Evolutionary conservation across 2,329 filamentous ascomycete species (phyloP).

Genomic region (Aspergillus piperis): DNA sequence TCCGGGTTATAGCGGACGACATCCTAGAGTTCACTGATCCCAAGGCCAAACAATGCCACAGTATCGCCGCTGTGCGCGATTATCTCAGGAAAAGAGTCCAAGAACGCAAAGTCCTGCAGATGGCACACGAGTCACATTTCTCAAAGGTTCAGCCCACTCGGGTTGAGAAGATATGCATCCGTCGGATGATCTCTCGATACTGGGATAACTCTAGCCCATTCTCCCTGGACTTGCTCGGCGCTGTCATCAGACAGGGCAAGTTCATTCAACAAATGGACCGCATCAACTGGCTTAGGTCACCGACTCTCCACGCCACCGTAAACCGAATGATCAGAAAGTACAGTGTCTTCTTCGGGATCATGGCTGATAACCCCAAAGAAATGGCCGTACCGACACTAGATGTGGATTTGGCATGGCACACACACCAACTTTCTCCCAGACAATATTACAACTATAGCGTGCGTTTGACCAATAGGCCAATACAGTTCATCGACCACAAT

Average conservation of each 20-base stretch:
- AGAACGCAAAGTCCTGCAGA: conserved; percentile 40
- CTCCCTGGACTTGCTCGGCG: conserved; percentile 42
- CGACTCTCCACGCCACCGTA: conserved; percentile 64
- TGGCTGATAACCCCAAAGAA: conserved; percentile 33
- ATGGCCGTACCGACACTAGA: conserved; percentile 40
- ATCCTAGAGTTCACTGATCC: not conserved
- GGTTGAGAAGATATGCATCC: conserved; percentile 32
- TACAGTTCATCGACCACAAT: conserved; percentile 71
- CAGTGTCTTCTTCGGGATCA: conserved; percentile 47
- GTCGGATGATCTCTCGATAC: conserved; percentile 46
- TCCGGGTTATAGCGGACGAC: not conserved
- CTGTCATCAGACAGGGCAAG: conserved; percentile 44
- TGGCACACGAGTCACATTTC: conserved; percentile 7
- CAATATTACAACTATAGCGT: conserved; percentile 64
- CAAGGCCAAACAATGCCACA: not conserved
- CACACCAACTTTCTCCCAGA: conserved; percentile 68
- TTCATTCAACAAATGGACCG: conserved; percentile 64
- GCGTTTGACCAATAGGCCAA: conserved; percentile 29
- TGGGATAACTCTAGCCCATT: conserved; percentile 44
- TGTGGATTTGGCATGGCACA: conserved; percentile 57
- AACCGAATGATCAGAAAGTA: conserved; percentile 60
- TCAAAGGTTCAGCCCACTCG: conserved; percentile 3
- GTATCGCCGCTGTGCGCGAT: conserved; percentile 41
- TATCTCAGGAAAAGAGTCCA: conserved; percentile 52
- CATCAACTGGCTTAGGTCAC: conserved; percentile 77